phyloP scores from a whole-genome alignment of 2,329 filamentous ascomycete genomes.

The Hypoxylon sp. region DNA sequence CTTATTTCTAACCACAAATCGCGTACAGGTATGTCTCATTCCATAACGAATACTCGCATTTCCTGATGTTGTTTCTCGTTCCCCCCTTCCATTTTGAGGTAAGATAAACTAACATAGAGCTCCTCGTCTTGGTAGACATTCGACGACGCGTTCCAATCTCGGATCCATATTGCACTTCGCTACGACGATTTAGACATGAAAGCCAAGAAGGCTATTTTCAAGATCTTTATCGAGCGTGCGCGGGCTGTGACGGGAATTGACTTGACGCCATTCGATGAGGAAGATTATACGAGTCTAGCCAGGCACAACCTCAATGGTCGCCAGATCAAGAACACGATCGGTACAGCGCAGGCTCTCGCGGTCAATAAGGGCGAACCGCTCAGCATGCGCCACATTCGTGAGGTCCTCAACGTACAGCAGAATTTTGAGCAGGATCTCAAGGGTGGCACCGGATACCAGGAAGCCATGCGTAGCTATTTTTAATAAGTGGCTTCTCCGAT shows the following conservation, averaged over 20 bases:
- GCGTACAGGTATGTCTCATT: slow-evolving; percentile 71
- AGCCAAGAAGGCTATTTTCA: slow-evolving; percentile 85
- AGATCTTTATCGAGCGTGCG: slow-evolving; percentile 84
- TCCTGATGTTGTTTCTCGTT: slow-evolving; percentile 1
- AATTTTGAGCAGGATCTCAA: slow-evolving; percentile 88
- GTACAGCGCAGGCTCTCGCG: slow-evolving; percentile 86
- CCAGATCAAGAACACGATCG: slow-evolving; percentile 90
- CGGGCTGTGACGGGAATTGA: slow-evolving; percentile 71
- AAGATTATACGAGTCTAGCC: slow-evolving; percentile 77
- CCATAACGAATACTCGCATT: background rate
- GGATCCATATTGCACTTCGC: slow-evolving; percentile 87
- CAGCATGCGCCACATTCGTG: slow-evolving; percentile 83
- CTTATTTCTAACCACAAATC: slow-evolving; percentile 89
- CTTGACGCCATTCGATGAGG: slow-evolving; percentile 73
- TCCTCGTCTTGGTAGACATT: slow-evolving; percentile 71
- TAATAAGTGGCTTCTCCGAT: slow-evolving; percentile 51
- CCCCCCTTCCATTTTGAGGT: background rate
- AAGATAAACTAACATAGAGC: slow-evolving; percentile 35
- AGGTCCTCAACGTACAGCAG: slow-evolving; percentile 87
- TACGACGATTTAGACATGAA: slow-evolving; percentile 82
- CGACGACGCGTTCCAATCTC: slow-evolving; percentile 89
- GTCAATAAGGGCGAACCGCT: slow-evolving; percentile 80
- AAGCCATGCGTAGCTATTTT: slow-evolving; percentile 87
- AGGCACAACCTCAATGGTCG: slow-evolving; percentile 74
- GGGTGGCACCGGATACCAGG: slow-evolving; percentile 83